Conservation (phyloP, 2,329 filamentous ascomycete species). For the Fusarium torulosum region DNA sequence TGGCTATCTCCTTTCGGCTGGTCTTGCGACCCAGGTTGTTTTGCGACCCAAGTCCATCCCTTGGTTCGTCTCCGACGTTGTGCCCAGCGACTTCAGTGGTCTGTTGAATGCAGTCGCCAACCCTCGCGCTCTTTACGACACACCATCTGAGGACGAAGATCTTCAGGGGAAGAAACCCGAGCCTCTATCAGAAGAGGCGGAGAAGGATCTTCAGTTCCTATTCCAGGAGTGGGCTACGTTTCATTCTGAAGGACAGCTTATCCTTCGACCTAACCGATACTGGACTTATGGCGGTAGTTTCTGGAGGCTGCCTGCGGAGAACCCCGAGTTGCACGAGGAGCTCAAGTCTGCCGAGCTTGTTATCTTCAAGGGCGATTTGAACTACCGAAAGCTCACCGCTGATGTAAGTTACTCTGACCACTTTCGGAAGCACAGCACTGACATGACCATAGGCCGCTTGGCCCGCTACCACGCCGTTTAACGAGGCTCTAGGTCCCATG, state of each 20-base stretch:
- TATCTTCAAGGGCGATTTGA: constrained; percentile 97
- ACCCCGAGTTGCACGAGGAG: constrained; percentile 78
- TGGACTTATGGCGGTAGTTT: constrained; percentile 92
- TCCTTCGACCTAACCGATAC: constrained; percentile 86
- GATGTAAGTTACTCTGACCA: constrained; percentile 71
- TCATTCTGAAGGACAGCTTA: constrained; percentile 85
- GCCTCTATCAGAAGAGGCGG: constrained; percentile 76
- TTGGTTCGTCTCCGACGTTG: constrained; percentile 97
- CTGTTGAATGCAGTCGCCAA: constrained; percentile 83
- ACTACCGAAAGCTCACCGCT: constrained; percentile 91
- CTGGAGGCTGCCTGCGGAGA: constrained; percentile 83
- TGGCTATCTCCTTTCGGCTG: constrained; percentile 86
- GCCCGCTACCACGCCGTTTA: constrained; percentile 89
- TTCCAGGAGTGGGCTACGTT: constrained; percentile 85
- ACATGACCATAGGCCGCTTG: constrained; percentile 63
- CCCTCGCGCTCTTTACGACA: constrained; percentile 83
- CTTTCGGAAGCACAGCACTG: constrained; percentile 3
- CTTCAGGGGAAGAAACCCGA: constrained; percentile 68
- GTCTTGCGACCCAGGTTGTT: constrained; percentile 86
- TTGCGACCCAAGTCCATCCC: constrained; percentile 95
- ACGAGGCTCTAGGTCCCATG: constrained; percentile 85
- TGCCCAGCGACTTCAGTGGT: constrained; percentile 86
- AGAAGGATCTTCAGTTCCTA: constrained; percentile 76
- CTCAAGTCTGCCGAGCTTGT: constrained; percentile 87
- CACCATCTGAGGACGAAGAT: constrained; percentile 75